Base-by-base conservation (phyloP, 139 green algal species). In the Chlorella sorokiniana region DNA sequence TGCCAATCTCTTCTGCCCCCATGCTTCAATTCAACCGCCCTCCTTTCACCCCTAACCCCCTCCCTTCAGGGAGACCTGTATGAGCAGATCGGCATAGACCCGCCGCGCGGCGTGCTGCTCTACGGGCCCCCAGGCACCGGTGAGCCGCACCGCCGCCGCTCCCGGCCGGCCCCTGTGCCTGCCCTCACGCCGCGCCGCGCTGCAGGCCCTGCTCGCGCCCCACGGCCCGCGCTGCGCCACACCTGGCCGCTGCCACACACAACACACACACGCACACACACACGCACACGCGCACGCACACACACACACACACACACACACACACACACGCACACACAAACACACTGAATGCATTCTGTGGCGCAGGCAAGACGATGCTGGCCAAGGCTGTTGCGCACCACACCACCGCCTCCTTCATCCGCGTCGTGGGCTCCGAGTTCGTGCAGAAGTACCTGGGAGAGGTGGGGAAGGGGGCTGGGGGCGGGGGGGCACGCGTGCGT, bases 361-460 rank as follows among this genome's bases (percentile, higher is more conserved):
- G 35, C 61, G 65, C 65, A 76, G 94, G 95, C 72, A 98, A 98
- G 89, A 98, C 95, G 41, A 97, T 98, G 95, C 89, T 98, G 76
- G 95, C 95, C 62, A 97, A 98, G 88, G 96, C 96, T 25, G 96
- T 99, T 38, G 96, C 96, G 25, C 95, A 99, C 84, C 95, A 98
- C 86, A 99, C 96, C 51, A 98, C 95, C 27, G 96, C 96, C 27
- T 90, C 96, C 2, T 99, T 99, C 89, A 97, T 99, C 79, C 89
- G 96, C 18, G 96, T 99, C 5, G 96, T 99, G 25, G 96, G 96
- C 79, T 97, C 91, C 27, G 96, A 99, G 89, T 98, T 99, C 83
- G 96, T 99, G 82, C 96, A 99, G 87, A 99, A 99, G 90, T 99
- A 99, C 81, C 89, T 99, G 8, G 96, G 96, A 59, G 96, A 99